Conservation (phyloP, 1,284 basidiomycete genomes). For the Ganoderma lucidum region DNA sequence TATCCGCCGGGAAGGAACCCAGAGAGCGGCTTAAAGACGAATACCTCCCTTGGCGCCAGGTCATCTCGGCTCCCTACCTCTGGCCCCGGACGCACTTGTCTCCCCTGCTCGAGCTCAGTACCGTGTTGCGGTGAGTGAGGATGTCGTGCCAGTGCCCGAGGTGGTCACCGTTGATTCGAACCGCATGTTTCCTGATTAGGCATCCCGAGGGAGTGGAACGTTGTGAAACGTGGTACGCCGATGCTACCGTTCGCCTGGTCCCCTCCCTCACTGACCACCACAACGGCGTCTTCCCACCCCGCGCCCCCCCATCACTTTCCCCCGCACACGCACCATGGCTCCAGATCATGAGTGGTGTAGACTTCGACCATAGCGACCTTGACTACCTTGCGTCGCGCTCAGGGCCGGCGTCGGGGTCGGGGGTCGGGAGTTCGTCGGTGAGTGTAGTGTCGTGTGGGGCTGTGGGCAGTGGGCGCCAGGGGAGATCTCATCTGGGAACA, state of each 20-base stretch:
- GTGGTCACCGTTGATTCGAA: not conserved
- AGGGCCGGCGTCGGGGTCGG: slow-evolving; percentile 4
- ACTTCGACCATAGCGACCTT: slow-evolving; percentile 12
- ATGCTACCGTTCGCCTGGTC: slow-evolving; percentile 22
- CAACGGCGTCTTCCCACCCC: not conserved
- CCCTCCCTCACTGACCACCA: slow-evolving; percentile 5
- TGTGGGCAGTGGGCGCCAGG: not conserved
- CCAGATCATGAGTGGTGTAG: slow-evolving; percentile 12
- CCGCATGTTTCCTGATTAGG: slow-evolving; percentile 22
- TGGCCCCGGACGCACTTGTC: not conserved
- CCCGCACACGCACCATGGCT: slow-evolving; percentile 2
- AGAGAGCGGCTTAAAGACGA: slow-evolving; percentile 12
- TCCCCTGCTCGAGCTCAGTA: not conserved
- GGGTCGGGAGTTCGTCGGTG: slow-evolving; percentile 3
- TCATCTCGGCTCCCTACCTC: not conserved
- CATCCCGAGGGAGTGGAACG: slow-evolving; percentile 23
- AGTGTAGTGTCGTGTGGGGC: not conserved
- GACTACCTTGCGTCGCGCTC: slow-evolving; percentile 17
- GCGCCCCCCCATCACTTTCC: not conserved
- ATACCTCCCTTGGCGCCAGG: no score
- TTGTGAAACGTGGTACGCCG: slow-evolving; percentile 16
- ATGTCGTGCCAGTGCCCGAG: not conserved
- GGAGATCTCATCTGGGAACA: slow-evolving; percentile 17
- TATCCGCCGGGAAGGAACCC: slow-evolving; percentile 8
- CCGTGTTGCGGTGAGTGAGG: slow-evolving; percentile 9